A percentile compares a stretch with the other conserved stretches of the same genome.
These are phyloP conservation scores for Xylaria polymorpha DNA, from an alignment of 2,329 filamentous ascomycete genomes.

Conservation along the genomic window DNA sequence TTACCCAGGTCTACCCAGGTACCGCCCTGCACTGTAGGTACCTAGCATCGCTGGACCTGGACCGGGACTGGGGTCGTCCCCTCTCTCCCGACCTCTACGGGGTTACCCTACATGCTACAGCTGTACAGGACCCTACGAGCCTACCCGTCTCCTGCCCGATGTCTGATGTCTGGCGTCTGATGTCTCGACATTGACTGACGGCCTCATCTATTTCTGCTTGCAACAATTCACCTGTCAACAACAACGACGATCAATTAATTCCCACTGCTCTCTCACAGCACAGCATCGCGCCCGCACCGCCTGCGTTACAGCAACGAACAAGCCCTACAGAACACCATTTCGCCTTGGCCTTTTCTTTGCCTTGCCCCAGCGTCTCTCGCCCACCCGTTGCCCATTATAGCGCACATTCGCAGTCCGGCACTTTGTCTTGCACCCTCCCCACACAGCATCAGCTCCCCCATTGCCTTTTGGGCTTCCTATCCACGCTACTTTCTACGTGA, in stretches of 20 bases:
- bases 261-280: conserved; percentile 22
- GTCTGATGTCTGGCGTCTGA: conserved; percentile 13
- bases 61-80: conserved; percentile 29
- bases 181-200: conserved; percentile 34
- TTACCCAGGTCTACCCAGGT: background rate
- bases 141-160: conserved; percentile 34
- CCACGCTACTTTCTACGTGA: conserved; percentile 22
- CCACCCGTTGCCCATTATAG: conserved; percentile 32
- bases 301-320: conserved; percentile 21
- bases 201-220: conserved; percentile 27
- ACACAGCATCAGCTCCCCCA: conserved; percentile 12
- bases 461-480: conserved; percentile 16
- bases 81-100: conserved; percentile 35
- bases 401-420: conserved; percentile 35
- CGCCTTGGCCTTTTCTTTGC: conserved; percentile 27
- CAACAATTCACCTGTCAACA: conserved; percentile 34
- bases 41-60: conserved; percentile 19
- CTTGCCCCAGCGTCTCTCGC: conserved; percentile 30
- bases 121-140: conserved; percentile 28
- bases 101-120: conserved; percentile 22
- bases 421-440: conserved; percentile 28
- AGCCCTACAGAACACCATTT: conserved; percentile 17
- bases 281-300: conserved; percentile 19
- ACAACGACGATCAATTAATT: conserved; percentile 29
- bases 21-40: conserved; percentile 18